Conservation (phyloP, 352 stramenopile genomes). For the Phytophthora tentaculata region DNA sequence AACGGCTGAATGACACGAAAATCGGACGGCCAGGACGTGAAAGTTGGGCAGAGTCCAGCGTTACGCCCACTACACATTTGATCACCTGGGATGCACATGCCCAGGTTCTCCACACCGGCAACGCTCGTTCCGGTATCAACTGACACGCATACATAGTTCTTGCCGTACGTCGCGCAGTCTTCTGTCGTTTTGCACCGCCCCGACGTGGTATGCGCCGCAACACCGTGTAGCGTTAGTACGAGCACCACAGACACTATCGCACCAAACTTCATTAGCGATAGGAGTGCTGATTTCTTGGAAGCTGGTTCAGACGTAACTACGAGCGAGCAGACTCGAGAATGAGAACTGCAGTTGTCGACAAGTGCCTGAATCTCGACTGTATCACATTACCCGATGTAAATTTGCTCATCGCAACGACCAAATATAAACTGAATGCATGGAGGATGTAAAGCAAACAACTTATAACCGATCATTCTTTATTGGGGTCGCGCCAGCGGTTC, state of each 20-base stretch:
- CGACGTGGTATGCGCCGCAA: slow-evolving; percentile 34
- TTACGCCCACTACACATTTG: slow-evolving; percentile 69
- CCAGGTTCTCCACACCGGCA: slow-evolving; percentile 60
- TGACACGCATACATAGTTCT: slow-evolving; percentile 68
- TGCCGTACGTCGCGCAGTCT: slow-evolving; percentile 66
- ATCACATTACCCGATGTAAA: too few species aligned
- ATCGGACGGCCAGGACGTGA: slow-evolving; percentile 71
- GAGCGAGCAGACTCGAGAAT: slow-evolving; percentile 28
- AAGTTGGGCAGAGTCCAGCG: slow-evolving; percentile 71
- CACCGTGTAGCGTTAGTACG: slow-evolving; percentile 17
- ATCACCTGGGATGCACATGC: slow-evolving; percentile 66
- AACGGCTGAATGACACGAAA: slow-evolving; percentile 78
- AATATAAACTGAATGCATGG: too few species aligned
- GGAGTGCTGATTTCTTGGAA: too few species aligned
- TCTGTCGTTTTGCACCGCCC: slow-evolving; percentile 54
- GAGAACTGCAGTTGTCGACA: too few species aligned
- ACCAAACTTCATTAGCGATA: slow-evolving; percentile 21
- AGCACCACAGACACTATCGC: slow-evolving; percentile 23
- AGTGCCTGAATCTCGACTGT: too few species aligned
- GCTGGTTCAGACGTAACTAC: too few species aligned
- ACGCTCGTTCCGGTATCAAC: slow-evolving; percentile 72
- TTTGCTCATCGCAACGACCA: too few species aligned
- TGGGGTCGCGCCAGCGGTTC: too few species aligned
- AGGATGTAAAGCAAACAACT: too few species aligned
- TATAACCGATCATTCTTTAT: too few species aligned